Conservation (phyloP, 768 basidiomycete genomes). For the Ramaria rubella region DNA sequence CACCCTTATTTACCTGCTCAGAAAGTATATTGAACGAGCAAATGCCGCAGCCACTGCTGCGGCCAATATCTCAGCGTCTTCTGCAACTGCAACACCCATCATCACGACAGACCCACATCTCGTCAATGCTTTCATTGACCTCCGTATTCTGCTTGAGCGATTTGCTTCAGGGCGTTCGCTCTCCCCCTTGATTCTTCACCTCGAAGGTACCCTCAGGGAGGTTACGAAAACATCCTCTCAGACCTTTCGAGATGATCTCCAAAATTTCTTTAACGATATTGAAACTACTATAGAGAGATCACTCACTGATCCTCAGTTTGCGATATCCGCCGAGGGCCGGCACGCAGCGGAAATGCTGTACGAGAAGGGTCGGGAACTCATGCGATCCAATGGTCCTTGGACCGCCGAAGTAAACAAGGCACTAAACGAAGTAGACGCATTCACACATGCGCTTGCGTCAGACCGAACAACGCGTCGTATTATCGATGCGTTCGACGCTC, state of each 20-base stretch:
- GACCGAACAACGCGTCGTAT: conserved; percentile 18
- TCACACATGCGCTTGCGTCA: conserved; percentile 10
- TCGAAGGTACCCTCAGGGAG: neutral
- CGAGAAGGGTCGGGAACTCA: conserved; percentile 13
- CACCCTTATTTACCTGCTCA: neutral
- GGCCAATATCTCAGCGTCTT: neutral
- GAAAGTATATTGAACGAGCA: neutral
- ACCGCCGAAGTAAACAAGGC: conserved; percentile 12
- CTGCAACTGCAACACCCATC: neutral
- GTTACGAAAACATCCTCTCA: conserved; percentile 2
- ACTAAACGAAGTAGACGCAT: conserved; percentile 14
- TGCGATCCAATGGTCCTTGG: conserved; percentile 10
- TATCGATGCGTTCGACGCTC: conserved; percentile 12
- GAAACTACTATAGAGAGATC: conserved; percentile 19
- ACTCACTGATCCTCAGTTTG: conserved; percentile 15
- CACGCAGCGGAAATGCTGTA: conserved; percentile 13
- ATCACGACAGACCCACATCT: conserved; percentile 12
- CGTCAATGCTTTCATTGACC: conserved; percentile 7
- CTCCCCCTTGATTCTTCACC: conserved; percentile 5
- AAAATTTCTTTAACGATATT: conserved; percentile 6
- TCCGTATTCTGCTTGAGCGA: conserved; percentile 16
- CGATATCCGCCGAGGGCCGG: conserved; percentile 12
- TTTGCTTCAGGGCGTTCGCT: conserved; percentile 15
- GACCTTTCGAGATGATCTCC: neutral
- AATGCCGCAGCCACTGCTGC: neutral